A percentile compares a stretch with the other conserved stretches of the same genome.
phyloP scores from a whole-genome alignment of 805 yeast genomes.

The Lipomyces chichibuensis region DNA sequence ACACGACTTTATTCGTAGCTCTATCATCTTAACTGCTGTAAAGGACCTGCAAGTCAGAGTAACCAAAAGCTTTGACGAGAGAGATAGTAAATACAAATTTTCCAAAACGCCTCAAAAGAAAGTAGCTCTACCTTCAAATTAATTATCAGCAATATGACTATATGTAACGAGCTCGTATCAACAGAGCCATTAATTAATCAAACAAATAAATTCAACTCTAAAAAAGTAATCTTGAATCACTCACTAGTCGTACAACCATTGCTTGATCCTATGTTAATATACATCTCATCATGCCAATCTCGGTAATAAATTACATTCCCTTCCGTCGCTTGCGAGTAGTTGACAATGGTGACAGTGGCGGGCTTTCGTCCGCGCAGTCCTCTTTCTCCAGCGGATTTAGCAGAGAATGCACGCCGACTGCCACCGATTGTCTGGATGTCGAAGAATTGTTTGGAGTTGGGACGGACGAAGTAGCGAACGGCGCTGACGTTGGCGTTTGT shows the following conservation, averaged over 20 bases:
- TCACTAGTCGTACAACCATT: neutral
- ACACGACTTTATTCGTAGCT: neutral
- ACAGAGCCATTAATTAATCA: neutral
- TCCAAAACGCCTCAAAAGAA: neutral
- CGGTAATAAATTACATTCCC: conserved; percentile 4
- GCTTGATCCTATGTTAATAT: neutral
- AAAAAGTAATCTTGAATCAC: neutral
- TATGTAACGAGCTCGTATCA: neutral
- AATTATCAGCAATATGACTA: neutral
- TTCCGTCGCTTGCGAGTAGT: conserved; percentile 30
- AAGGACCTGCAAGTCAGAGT: neutral
- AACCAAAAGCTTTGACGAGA: neutral
- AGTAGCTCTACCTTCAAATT: neutral
- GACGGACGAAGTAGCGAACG: neutral
- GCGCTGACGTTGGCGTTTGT: conserved; percentile 1
- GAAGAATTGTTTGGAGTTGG: neutral
- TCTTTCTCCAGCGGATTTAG: conserved; percentile 31
- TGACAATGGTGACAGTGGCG: conserved; percentile 32
- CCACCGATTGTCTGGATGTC: conserved; percentile 9
- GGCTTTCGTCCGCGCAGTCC: conserved; percentile 20
- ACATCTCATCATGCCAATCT: neutral
- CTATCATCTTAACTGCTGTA: neutral
- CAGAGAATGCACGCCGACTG: conserved; percentile 29
- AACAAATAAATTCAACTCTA: neutral
- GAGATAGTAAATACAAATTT: neutral